Percentiles rank a stretch among this genome's conserved stretches.
phyloP scores from a whole-genome alignment of 768 basidiomycete genomes.

The Cystofilobasidium macerans region DNA sequence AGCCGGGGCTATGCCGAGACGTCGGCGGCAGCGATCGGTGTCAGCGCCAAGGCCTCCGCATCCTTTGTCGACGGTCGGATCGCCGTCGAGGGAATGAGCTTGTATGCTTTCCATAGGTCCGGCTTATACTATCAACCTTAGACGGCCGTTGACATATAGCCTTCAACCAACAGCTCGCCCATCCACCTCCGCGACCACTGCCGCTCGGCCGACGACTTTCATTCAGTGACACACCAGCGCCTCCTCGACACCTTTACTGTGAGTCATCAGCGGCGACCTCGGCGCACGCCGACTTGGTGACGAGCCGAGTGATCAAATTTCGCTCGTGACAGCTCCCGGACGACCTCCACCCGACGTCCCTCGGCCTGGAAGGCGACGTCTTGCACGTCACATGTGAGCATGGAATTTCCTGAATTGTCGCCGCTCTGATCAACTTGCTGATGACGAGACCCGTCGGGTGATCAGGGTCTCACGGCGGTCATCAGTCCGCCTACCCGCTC shows the following conservation, averaged over 20 bases:
- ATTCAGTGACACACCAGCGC: constrained; percentile 79
- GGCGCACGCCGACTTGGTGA: neutral
- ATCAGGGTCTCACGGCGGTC: constrained; percentile 46
- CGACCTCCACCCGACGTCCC: constrained; percentile 55
- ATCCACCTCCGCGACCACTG: constrained; percentile 91
- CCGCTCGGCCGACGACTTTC: constrained; percentile 74
- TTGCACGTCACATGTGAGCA: constrained; percentile 59
- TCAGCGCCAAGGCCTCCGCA: neutral
- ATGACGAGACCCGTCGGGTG: constrained; percentile 41
- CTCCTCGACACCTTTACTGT: constrained; percentile 75
- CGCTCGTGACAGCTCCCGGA: constrained; percentile 52
- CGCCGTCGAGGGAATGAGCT: neutral
- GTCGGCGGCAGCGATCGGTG: too few species aligned
- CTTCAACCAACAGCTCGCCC: constrained; percentile 53
- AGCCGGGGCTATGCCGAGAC: too few species aligned
- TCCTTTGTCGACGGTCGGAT: neutral
- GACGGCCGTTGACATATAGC: neutral
- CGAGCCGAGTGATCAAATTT: neutral
- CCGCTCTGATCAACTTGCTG: neutral
- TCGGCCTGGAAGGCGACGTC: constrained; percentile 51
- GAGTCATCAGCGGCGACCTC: too few species aligned
- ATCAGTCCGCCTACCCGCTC: constrained; percentile 72
- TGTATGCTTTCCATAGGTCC: neutral
- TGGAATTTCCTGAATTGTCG: too few species aligned
- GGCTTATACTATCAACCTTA: neutral